phyloP scores from a whole-genome alignment of 805 yeast genomes.

The Monosporozyma yasuniensis region DNA sequence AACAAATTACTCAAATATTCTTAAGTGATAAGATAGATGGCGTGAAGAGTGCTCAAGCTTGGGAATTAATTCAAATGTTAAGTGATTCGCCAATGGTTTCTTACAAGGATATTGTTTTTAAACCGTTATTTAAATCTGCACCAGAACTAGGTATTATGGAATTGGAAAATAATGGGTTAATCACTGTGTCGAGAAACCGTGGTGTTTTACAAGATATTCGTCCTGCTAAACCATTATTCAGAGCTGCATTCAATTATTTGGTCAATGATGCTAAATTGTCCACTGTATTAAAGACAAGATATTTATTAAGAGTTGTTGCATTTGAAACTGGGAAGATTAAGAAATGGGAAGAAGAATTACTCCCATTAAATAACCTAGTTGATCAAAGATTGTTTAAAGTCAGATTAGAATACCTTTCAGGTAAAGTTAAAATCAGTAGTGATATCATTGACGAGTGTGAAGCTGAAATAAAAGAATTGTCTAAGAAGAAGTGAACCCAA shows the following conservation, averaged over 20 bases:
- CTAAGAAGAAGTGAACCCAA: conserved; percentile 8
- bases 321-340: conserved; percentile 55
- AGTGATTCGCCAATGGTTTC: conserved; percentile 39
- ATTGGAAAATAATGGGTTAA: conserved; percentile 71
- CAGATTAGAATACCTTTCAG: conserved; percentile 57
- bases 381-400: conserved; percentile 47
- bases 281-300: conserved; percentile 55
- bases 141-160: conserved; percentile 51
- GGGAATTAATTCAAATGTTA: conserved; percentile 67
- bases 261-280: conserved; percentile 47
- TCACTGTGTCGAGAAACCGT: conserved; percentile 61
- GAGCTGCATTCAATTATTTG: conserved; percentile 68
- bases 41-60: conserved; percentile 74
- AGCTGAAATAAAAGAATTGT: conserved; percentile 31
- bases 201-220: conserved; percentile 59
- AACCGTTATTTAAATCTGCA: conserved; percentile 51
- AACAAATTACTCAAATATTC: conserved; percentile 79
- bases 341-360: conserved; percentile 63
- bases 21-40: conserved; percentile 40
- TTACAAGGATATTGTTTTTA: conserved; percentile 44
- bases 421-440: conserved; percentile 57
- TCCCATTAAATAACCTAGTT: conserved; percentile 43
- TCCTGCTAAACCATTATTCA: conserved; percentile 79
- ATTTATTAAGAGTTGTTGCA: conserved; percentile 44
- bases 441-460: conserved; percentile 42